phyloP scores from a whole-genome alignment of 2,329 filamentous ascomycete genomes.

The Cladosporium austrohemisphaericum region DNA sequence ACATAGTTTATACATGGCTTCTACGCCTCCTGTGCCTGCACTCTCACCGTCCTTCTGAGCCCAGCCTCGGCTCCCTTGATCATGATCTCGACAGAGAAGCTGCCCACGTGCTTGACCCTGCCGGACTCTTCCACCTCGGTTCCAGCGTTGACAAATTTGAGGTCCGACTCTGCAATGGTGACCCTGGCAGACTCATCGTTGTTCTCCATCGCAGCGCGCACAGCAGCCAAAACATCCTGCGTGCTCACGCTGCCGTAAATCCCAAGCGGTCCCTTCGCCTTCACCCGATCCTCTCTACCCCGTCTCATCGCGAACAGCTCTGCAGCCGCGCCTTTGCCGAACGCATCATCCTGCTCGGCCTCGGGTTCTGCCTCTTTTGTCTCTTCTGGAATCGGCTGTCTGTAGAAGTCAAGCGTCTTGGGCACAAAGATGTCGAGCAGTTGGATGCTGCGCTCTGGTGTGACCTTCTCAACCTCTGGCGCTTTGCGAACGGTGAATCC shows the following conservation, averaged over 20 bases:
- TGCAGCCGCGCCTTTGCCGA: slow-evolving; percentile 24
- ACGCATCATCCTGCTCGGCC: slow-evolving; percentile 7
- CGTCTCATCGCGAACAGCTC: slow-evolving; percentile 30
- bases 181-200: slow-evolving; percentile 52
- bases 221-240: slow-evolving; percentile 47
- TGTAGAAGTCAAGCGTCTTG: slow-evolving; percentile 44
- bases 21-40: slow-evolving; percentile 36
- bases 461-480: slow-evolving; percentile 38
- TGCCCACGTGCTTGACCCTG: slow-evolving; percentile 52
- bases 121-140: slow-evolving; percentile 35
- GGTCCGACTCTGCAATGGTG: slow-evolving; percentile 47
- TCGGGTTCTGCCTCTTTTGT: slow-evolving; percentile 14
- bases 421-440: slow-evolving; percentile 49
- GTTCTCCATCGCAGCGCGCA: slow-evolving; percentile 48
- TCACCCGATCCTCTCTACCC: slow-evolving; percentile 17
- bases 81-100: slow-evolving; percentile 50
- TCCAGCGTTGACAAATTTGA: slow-evolving; percentile 45
- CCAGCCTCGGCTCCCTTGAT: slow-evolving; percentile 45
- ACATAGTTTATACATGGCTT: background rate
- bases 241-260: slow-evolving; percentile 56
- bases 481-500: slow-evolving; percentile 19
- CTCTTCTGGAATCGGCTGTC: slow-evolving; percentile 38
- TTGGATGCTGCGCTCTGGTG: slow-evolving; percentile 42
- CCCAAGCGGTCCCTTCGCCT: slow-evolving; percentile 25
- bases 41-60: slow-evolving; percentile 41